These are phyloP conservation scores for Nemania serpens DNA, from an alignment of 2,329 filamentous ascomycete genomes.

Conservation along the genomic window DNA sequence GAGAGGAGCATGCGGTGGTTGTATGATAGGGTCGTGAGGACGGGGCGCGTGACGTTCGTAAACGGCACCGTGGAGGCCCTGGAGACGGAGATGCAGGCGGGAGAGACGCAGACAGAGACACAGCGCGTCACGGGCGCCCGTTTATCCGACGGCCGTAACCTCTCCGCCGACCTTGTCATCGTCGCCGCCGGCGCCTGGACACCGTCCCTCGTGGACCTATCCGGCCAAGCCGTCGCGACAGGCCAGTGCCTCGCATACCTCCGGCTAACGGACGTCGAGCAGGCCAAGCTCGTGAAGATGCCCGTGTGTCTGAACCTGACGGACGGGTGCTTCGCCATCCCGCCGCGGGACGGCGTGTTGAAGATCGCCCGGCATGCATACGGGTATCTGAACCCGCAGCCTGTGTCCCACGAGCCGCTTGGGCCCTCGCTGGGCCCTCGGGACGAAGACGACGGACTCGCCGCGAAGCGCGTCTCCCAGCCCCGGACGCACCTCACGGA, in stretches of 20 bases:
- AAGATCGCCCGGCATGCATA: constrained; percentile 73
- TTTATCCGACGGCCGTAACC: constrained; percentile 51
- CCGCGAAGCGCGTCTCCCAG: constrained; percentile 40
- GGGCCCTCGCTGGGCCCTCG: neutral
- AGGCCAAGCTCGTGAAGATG: constrained; percentile 64
- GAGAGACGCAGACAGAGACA: constrained; percentile 41
- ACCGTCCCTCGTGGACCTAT: constrained; percentile 74
- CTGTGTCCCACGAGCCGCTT: constrained; percentile 39
- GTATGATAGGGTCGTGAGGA: constrained; percentile 56
- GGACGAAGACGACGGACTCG: neutral
- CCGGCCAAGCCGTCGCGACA: constrained; percentile 76
- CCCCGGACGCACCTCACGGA: constrained; percentile 56
- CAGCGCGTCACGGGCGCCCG: constrained; percentile 60
- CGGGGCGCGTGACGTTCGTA: constrained; percentile 61
- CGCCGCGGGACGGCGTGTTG: constrained; percentile 64
- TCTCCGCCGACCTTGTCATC: constrained; percentile 73
- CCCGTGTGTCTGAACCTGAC: constrained; percentile 76
- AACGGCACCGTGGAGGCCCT: constrained; percentile 54
- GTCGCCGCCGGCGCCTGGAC: constrained; percentile 91
- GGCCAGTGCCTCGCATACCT: constrained; percentile 83
- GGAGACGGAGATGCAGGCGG: constrained; percentile 14
- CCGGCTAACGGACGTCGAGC: constrained; percentile 72
- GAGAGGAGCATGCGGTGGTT: constrained; percentile 71
- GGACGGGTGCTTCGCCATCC: constrained; percentile 75
- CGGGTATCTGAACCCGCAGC: constrained; percentile 64